Evolutionary conservation across 2,329 filamentous ascomycete species (phyloP).

Genomic region (Aspergillus sp.): DNA sequence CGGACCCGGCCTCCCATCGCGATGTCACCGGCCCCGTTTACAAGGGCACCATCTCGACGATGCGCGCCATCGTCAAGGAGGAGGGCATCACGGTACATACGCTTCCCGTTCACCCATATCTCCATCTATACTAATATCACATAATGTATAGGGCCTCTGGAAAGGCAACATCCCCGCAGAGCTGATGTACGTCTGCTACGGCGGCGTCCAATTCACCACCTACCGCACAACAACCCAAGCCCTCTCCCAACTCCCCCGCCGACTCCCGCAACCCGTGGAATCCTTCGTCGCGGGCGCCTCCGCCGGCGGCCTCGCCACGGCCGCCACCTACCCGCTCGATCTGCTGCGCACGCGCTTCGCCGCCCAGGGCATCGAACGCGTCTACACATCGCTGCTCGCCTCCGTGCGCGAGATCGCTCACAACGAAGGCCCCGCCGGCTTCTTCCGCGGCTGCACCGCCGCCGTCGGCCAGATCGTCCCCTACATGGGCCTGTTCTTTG

Average conservation of each 20-base stretch:
- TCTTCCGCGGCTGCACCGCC: conserved; percentile 83
- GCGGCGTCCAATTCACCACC: conserved; percentile 82
- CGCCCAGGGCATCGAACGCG: conserved; percentile 77
- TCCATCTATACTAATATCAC: not conserved
- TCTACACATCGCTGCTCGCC: conserved; percentile 71
- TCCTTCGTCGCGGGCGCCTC: conserved; percentile 80
- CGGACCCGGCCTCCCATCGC: conserved; percentile 65
- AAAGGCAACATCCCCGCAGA: conserved; percentile 98
- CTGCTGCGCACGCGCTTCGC: conserved; percentile 91
- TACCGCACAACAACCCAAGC: conserved; percentile 74
- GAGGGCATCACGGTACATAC: conserved; percentile 79
- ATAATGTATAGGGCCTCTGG: conserved; percentile 66
- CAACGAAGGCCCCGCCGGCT: conserved; percentile 74
- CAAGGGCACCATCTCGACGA: conserved; percentile 73
- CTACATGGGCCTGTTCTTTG: conserved; percentile 97
- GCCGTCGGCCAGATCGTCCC: conserved; percentile 86
- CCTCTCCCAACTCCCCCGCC: conserved; percentile 55
- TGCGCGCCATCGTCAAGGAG: conserved; percentile 71
- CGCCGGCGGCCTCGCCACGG: conserved; percentile 80
- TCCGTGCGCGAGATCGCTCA: conserved; percentile 71
- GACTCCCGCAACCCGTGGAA: conserved; percentile 66
- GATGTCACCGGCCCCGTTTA: conserved; percentile 50
- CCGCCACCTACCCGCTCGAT: conserved; percentile 86
- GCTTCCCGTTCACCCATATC: conserved; percentile 7
- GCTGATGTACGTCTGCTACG: conserved; percentile 88